Evolutionary conservation across 1,284 basidiomycete species (phyloP), one percentile per base, ranked within the genome.

Genomic region (Porodaedalea pini): DNA sequence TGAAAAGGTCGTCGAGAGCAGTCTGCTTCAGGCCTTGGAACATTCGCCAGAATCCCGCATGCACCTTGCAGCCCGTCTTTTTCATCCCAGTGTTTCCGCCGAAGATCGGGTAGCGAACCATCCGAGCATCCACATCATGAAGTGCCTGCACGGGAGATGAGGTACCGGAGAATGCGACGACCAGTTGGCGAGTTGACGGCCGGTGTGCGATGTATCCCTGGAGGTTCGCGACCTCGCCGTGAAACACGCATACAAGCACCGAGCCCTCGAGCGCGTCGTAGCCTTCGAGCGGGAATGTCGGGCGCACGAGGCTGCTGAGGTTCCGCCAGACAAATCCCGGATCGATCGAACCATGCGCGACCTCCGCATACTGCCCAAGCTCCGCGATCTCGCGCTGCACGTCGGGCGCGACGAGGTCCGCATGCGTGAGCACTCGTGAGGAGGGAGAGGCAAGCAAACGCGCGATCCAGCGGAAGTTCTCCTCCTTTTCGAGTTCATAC

Each of bases 21-120:
- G 62, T 54, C 0, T 55, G 23, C 59, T 68, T 69, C 3, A 79
- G 67, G 4, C 79, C 79, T 54, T 69, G 66, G 63, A 80, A 82
- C 54, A 83, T 62, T 19, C 68, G 66, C 78, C 78, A 82, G 62
- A 82, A 82, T 2, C 81, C 80, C 3, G 72, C 67, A 64, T 83
- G 81, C 25, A 81, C 76, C 13, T 56, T 54, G 25, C 45, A 31
- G 2, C 8, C 25, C 41, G 40, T 21, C 15, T 21, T 13, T 15
- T 11, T 21, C 6, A 17, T 31, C 8, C 3, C 15, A 6, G 49
- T 5, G 23, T 23, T 51, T 8, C 15, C 39, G 8, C 11, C 13
- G 7, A 10, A 17, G 5, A 15, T 13, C 17, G 54, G 58, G 34
- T 58, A 58, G 4, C 4, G n/a, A 6, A 56, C 47, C 37, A 56